phyloP scores from a whole-genome alignment of 176 grass and related monocot species.

The Olyra latifolia region DNA sequence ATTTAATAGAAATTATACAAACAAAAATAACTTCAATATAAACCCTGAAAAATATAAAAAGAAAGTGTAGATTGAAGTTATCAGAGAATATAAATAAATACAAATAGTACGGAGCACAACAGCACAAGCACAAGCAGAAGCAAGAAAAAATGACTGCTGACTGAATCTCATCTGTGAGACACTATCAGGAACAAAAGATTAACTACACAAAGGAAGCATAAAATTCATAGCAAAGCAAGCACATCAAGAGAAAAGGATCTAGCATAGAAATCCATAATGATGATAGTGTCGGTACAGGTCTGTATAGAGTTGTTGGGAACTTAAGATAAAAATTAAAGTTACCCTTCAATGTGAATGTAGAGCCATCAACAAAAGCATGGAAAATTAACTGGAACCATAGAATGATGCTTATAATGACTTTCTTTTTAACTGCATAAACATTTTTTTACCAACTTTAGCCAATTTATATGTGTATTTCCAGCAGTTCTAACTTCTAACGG shows the following conservation, averaged over 20 bases:
- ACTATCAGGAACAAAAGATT: background rate
- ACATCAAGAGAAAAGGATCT: background rate
- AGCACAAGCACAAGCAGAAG: background rate
- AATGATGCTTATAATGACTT: constrained; percentile 11
- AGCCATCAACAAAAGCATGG: background rate
- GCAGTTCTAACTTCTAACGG: constrained; percentile 17
- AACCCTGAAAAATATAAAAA: background rate
- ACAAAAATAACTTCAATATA: background rate
- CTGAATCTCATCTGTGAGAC: background rate
- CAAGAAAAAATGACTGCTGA: background rate
- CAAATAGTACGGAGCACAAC: background rate
- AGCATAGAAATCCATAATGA: background rate
- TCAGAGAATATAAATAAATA: constrained; percentile 5
- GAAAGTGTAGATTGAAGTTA: background rate
- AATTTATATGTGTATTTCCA: background rate
- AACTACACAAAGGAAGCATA: background rate
- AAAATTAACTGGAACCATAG: constrained; percentile 2
- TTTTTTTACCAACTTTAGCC: background rate
- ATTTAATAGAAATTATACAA: constrained; percentile 1
- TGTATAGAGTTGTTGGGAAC: background rate
- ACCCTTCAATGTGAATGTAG: background rate
- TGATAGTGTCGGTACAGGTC: background rate
- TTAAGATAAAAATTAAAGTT: background rate
- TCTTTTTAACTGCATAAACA: background rate
- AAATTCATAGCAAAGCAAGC: background rate